phyloP scores from a whole-genome alignment of 2,329 filamentous ascomycete genomes.

The Penicillium crustosum region DNA sequence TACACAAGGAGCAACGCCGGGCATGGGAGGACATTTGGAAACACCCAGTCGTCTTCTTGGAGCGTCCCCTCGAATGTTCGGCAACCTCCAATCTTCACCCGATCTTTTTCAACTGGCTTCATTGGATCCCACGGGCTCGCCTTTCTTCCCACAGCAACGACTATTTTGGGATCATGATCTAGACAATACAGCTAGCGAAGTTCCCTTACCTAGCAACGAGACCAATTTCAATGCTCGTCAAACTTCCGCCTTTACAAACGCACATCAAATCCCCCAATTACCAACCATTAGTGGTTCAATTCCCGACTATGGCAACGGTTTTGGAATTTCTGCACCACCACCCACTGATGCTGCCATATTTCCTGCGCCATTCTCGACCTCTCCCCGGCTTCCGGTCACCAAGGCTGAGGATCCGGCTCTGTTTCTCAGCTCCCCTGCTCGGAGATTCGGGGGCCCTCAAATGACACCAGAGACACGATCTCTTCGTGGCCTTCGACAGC shows the following conservation, averaged over 20 bases:
- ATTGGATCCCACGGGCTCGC: constrained; percentile 56
- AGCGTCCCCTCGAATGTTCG: constrained; percentile 50
- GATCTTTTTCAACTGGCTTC: constrained; percentile 56
- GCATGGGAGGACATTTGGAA: constrained; percentile 39
- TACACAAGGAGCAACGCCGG: constrained; percentile 25
- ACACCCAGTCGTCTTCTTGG: constrained; percentile 48
- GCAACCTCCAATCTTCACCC: constrained; percentile 57
- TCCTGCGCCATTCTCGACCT: constrained; percentile 47
- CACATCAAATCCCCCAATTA: constrained; percentile 35
- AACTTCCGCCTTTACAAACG: constrained; percentile 23
- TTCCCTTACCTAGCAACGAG: constrained; percentile 17
- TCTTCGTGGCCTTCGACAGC: constrained; percentile 39
- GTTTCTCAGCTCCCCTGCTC: constrained; percentile 51
- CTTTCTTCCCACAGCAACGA: constrained; percentile 56
- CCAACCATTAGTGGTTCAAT: constrained; percentile 37
- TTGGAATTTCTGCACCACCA: constrained; percentile 30
- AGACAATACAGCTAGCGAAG: constrained; percentile 20
- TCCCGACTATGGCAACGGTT: constrained; percentile 32
- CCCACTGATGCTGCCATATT: constrained; percentile 41
- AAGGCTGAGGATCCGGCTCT: constrained; percentile 48
- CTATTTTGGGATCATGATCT: constrained; percentile 51
- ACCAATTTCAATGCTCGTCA: constrained; percentile 26
- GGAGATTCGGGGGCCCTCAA: constrained; percentile 46
- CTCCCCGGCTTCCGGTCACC: constrained; percentile 41
- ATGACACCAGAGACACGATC: constrained; percentile 30